Percentiles rank a stretch among this genome's conserved stretches.
These are phyloP conservation scores for Haberlea rhodopensis DNA, from an alignment of 257 asterid genomes.

Conservation along the genomic window DNA sequence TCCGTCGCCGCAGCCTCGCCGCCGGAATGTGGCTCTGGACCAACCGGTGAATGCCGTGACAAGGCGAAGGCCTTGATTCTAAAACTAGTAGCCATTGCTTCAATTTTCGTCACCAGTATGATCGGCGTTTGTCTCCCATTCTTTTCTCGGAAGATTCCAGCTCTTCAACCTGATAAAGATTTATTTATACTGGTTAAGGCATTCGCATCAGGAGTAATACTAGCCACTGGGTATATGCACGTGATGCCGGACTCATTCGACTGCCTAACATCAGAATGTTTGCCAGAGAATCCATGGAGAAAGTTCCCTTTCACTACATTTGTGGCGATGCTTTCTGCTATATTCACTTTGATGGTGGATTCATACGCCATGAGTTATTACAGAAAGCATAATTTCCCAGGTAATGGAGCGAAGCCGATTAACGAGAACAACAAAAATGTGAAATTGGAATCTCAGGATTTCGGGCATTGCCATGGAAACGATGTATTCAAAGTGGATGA, in stretches of 20 bases:
- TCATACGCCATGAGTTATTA: constrained; percentile 39
- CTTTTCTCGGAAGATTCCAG: constrained; percentile 25
- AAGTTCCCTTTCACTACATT: constrained; percentile 41
- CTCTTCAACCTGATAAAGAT: too few species aligned
- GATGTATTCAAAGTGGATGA: too few species aligned
- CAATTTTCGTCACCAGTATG: constrained; percentile 37
- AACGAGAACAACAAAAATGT: background rate
- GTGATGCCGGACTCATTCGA: constrained; percentile 44
- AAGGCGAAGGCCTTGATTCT: constrained; percentile 26
- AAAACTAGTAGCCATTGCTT: constrained; percentile 34
- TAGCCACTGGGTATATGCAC: too few species aligned
- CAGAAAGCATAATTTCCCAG: constrained; percentile 5
- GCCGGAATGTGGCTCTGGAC: constrained; percentile 17
- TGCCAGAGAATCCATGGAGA: constrained; percentile 40
- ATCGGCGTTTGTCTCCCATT: constrained; percentile 39
- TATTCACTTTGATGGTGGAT: constrained; percentile 37
- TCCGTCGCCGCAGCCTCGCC: background rate
- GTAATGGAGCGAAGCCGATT: too few species aligned
- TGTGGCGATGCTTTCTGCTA: constrained; percentile 42
- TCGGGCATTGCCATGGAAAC: too few species aligned
- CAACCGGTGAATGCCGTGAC: constrained; percentile 19
- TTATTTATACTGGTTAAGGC: too few species aligned
- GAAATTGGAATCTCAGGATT: background rate
- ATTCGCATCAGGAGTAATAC: too few species aligned
- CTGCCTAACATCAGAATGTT: constrained; percentile 29